Conservation (phyloP, 805 yeast genomes). For the Metschnikowia vanudenii region DNA sequence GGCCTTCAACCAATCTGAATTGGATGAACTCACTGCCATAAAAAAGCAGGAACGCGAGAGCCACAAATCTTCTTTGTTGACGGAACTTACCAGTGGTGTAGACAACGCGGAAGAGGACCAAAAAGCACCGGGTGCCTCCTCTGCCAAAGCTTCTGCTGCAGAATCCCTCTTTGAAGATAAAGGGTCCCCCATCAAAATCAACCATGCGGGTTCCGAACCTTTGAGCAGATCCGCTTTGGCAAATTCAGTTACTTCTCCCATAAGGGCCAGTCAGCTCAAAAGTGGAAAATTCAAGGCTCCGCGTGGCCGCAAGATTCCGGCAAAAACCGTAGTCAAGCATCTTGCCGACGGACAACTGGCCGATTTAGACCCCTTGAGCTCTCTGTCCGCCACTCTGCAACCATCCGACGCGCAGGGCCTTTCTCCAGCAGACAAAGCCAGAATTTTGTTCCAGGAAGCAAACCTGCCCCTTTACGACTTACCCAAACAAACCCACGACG, state of each 20-base stretch:
- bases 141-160: constrained; percentile 17
- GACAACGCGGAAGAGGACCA: constrained; percentile 12
- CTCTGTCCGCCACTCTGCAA: constrained; percentile 14
- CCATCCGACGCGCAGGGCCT: background rate
- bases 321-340: constrained; percentile 31
- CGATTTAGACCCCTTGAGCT: constrained; percentile 25
- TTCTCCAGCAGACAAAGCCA: constrained; percentile 23
- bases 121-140: constrained; percentile 11
- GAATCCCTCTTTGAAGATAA: constrained; percentile 36
- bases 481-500: background rate
- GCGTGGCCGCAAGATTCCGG: constrained; percentile 30
- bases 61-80: constrained; percentile 21
- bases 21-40: constrained; percentile 27
- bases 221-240: background rate
- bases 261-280: constrained; percentile 17
- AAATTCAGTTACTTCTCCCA: constrained; percentile 11
- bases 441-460: constrained; percentile 41
- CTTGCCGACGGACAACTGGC: constrained; percentile 16
- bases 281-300: constrained; percentile 32
- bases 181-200: constrained; percentile 29
- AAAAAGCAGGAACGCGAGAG: constrained; percentile 35
- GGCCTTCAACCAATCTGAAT: constrained; percentile 19
- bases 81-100: constrained; percentile 16
- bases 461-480: constrained; percentile 54
- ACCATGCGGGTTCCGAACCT: background rate